These are phyloP conservation scores for Penicillium sp. DNA, from an alignment of 2,329 filamentous ascomycete genomes.

Conservation along the genomic window DNA sequence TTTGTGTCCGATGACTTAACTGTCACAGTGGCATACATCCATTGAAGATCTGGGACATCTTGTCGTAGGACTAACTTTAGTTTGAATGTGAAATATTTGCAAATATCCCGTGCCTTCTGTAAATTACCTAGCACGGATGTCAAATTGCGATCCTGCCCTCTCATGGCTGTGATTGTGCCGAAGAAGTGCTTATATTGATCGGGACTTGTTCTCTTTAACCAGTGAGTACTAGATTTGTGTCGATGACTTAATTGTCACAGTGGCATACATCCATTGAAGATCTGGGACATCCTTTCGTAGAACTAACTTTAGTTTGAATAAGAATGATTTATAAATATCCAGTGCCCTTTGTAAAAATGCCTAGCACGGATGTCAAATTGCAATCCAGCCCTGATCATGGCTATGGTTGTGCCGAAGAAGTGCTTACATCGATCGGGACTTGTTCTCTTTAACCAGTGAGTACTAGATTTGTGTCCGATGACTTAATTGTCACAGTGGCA, in stretches of 20 bases:
- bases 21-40: slow-evolving; percentile 46
- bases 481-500: slow-evolving; percentile 39
- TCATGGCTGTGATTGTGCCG: slow-evolving; percentile 94
- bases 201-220: slow-evolving; percentile 35
- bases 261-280: slow-evolving; percentile 52
- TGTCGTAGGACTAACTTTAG: slow-evolving; percentile 4
- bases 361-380: slow-evolving; percentile 99
- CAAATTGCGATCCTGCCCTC: slow-evolving; percentile 92
- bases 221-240: slow-evolving; percentile 52
- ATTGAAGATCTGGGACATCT: slow-evolving; percentile 51
- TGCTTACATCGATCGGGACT: slow-evolving; percentile 72
- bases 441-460: slow-evolving; percentile 41
- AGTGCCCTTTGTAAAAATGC: neutral
- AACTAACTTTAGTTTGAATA: slow-evolving; percentile 6
- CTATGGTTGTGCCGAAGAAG: slow-evolving; percentile 98
- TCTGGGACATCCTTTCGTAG: slow-evolving; percentile 42
- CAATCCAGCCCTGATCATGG: slow-evolving; percentile 78
- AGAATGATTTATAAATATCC: neutral
- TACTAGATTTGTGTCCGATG: slow-evolving; percentile 50
- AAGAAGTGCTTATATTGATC: slow-evolving; percentile 90
- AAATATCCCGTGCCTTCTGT: no score
- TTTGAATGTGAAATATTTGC: no score
- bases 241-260: slow-evolving; percentile 32
- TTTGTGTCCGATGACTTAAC: slow-evolving; percentile 40
- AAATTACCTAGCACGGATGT: slow-evolving; percentile 99